Evolutionary conservation across 768 basidiomycete genomes (phyloP), one percentile per base, ranked within the genome.

Genomic region (Panaeolus papilionaceus): DNA sequence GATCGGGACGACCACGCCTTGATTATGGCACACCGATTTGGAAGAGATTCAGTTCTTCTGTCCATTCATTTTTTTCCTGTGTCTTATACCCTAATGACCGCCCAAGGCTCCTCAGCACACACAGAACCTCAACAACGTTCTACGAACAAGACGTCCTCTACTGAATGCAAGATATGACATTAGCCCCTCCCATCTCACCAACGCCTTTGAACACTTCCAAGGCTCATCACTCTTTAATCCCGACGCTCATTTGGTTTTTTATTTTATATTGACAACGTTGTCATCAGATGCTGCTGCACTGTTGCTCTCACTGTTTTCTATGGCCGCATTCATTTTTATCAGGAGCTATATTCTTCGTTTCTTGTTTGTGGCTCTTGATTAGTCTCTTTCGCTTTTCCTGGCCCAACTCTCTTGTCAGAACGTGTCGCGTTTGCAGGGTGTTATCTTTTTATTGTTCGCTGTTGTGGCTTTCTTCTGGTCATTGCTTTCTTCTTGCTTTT

Each of bases 331-430:
- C 28, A 16, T 58, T 58, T 33, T 26, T 33, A 33, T 33, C 54
- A 37, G 33, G 54, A 58, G 54, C 54, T 33, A 28, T 58, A 28
- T 58, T 58, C 33, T 33, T 58, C 16, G 28, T 28, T 58, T 58
- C 54, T 33, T 58, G 26, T 16, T 58, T 49, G 47, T 33, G 33
- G 54, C 54, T 58, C 54, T 58, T 58, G 54, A 16, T 33, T 58
- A 28, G 37, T 58, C 54, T 14, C 33, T 33, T 33, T 58, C 28
- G 12, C 11, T 58, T 33, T 28, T 14, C 26, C 54, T 58, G 54
- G 54, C 54, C 47, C 14, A 28, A 10, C 28, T 58, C 33, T 58
- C 54, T 58, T 33, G 33, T 58, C 54, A 28, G 54, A 28, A 33
- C 54, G 33, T 58, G 54, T 58, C 54, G 54, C 28, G 26, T 23